Evolutionary conservation across 805 yeast species (phyloP).

Genomic region (Zygoascus flipseniorum): DNA sequence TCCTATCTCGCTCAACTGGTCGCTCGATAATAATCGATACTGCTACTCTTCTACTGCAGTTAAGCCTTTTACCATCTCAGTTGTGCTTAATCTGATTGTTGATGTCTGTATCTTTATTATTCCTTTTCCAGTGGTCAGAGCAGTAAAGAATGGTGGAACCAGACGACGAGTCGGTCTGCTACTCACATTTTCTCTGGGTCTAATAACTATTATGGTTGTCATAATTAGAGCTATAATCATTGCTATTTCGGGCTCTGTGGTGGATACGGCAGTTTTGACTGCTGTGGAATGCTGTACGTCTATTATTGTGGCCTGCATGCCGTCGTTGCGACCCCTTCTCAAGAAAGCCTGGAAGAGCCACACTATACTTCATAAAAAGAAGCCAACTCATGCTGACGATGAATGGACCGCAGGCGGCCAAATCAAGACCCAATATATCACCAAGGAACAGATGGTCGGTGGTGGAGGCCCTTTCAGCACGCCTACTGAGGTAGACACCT

Average conservation of each 20-base stretch:
- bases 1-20: conserved; percentile 22
- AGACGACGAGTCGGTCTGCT: conserved; percentile 18
- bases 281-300: conserved; percentile 22
- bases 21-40: conserved; percentile 8
- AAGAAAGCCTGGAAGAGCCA: conserved; percentile 4
- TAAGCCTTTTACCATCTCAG: conserved; percentile 18
- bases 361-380: not conserved
- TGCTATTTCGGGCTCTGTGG: conserved; percentile 15
- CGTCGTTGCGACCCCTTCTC: conserved; percentile 18
- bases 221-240: conserved; percentile 18
- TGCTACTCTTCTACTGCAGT: conserved; percentile 23
- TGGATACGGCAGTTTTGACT: conserved; percentile 18
- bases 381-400: not conserved
- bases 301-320: conserved; percentile 20
- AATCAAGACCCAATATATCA: not conserved
- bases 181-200: conserved; percentile 22
- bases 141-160: conserved; percentile 10
- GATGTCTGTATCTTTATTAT: conserved; percentile 18
- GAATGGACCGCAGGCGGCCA: conserved; percentile 2
- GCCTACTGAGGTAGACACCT: not conserved
- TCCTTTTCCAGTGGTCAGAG: conserved; percentile 20
- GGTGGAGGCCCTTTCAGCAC: not conserved
- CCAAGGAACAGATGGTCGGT: not conserved
- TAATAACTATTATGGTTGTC: conserved; percentile 17
- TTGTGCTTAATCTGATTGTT: conserved; percentile 17